Conservation (phyloP, 2,329 filamentous ascomycete species). For the Tolypocladium sp. region DNA sequence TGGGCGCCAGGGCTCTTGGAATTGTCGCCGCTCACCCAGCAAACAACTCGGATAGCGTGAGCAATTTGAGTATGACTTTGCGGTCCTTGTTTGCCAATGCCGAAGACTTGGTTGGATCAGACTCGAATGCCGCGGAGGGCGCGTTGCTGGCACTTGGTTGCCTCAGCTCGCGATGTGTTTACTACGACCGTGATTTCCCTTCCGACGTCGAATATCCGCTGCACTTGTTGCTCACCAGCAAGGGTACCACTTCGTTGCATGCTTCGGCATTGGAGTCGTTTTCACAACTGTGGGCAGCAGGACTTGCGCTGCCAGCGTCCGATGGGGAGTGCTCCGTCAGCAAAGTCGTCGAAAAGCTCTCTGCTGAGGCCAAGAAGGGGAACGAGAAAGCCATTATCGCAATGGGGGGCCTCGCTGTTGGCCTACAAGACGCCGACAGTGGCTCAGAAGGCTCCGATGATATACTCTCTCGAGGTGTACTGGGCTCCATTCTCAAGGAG, state of each 20-base stretch:
- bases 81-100: slow-evolving; percentile 33
- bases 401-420: slow-evolving; percentile 66
- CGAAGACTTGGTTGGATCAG: slow-evolving; percentile 30
- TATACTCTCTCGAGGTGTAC: slow-evolving; percentile 20
- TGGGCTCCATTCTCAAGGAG: slow-evolving; percentile 52
- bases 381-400: slow-evolving; percentile 76
- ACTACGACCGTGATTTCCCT: slow-evolving; percentile 27
- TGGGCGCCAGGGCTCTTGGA: slow-evolving; percentile 64
- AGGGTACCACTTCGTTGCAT: slow-evolving; percentile 25
- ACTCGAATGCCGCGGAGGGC: slow-evolving; percentile 37
- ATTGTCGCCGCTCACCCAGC: slow-evolving; percentile 62
- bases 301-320: slow-evolving; percentile 24
- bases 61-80: slow-evolving; percentile 20
- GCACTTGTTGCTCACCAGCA: slow-evolving; percentile 20
- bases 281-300: slow-evolving; percentile 36
- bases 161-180: slow-evolving; percentile 32
- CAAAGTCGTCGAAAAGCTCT: slow-evolving; percentile 52
- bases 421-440: slow-evolving; percentile 33
- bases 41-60: slow-evolving; percentile 24
- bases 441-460: slow-evolving; percentile 14
- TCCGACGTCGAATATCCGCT: slow-evolving; percentile 18
- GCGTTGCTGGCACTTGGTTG: slow-evolving; percentile 35
- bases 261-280: slow-evolving; percentile 35
- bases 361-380: slow-evolving; percentile 64
- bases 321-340: slow-evolving; percentile 21